phyloP scores from a whole-genome alignment of 306 rosid species.

The Casuarina equisetifolia region DNA sequence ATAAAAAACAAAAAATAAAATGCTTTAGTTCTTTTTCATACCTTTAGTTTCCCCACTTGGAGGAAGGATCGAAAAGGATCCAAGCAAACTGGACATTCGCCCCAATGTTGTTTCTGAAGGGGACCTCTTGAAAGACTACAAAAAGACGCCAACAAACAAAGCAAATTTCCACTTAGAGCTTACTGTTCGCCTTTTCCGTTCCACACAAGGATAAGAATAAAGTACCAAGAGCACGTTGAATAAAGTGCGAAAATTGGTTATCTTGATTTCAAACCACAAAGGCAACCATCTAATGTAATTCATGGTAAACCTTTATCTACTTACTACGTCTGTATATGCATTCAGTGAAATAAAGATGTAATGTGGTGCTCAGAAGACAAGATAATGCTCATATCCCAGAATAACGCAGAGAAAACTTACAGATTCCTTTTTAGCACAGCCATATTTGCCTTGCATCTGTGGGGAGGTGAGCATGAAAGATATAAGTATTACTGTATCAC shows the following conservation, averaged over 20 bases:
- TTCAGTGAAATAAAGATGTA: not conserved
- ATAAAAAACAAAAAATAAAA: not conserved
- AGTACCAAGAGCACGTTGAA: conserved; percentile 3
- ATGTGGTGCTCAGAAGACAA: not conserved
- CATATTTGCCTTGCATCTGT: conserved; percentile 87
- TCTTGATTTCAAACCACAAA: conserved; percentile 1
- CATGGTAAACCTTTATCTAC: conserved; percentile 5
- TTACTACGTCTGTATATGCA: not conserved
- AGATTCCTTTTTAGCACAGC: conserved; percentile 61
- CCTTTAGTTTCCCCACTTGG: conserved; percentile 62
- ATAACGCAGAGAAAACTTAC: conserved; percentile 43
- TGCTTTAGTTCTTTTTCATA: conserved; percentile 31
- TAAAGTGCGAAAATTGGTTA: conserved; percentile 17
- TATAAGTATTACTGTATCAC: conserved; percentile 23
- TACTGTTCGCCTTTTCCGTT: conserved; percentile 7
- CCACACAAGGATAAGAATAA: not conserved
- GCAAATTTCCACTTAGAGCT: conserved; percentile 18
- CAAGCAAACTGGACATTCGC: conserved; percentile 60
- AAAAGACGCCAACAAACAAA: conserved; percentile 34
- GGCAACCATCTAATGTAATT: not conserved
- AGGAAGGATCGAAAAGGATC: conserved; percentile 65
- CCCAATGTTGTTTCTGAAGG: conserved; percentile 72
- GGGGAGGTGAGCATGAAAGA: conserved; percentile 29
- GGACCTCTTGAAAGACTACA: conserved; percentile 63
- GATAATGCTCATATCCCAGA: not conserved